Percentiles rank a stretch among this genome's conserved stretches.
Conservation (phyloP, 768 basidiomycete species). For the Lentinula edodes region DNA sequence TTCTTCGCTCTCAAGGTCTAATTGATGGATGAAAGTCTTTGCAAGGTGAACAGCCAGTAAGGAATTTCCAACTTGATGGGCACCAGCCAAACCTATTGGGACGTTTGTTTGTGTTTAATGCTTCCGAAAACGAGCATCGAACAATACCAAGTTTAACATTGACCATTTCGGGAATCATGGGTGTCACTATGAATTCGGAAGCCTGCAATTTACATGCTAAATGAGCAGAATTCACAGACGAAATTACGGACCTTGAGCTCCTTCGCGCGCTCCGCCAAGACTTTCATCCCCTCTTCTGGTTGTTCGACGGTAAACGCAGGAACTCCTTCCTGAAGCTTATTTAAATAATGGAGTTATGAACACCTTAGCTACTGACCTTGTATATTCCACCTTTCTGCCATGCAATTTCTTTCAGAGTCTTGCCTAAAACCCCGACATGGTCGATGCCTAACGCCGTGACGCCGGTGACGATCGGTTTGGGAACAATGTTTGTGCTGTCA, state of each 20-base stretch:
- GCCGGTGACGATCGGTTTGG: constrained; percentile 84
- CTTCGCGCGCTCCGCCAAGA: constrained; percentile 61
- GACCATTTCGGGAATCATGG: constrained; percentile 42
- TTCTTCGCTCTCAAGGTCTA: constrained; percentile 20
- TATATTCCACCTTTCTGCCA: constrained; percentile 97
- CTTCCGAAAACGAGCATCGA: neutral
- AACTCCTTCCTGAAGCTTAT: constrained; percentile 52
- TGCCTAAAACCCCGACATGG: constrained; percentile 82
- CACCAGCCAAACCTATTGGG: constrained; percentile 69
- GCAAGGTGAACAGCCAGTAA: constrained; percentile 75
- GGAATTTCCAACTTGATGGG: constrained; percentile 86
- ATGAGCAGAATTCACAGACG: neutral
- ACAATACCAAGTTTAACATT: constrained; percentile 56
- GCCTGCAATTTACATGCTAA: constrained; percentile 32
- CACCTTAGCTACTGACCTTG: constrained; percentile 49
- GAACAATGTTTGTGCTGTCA: constrained; percentile 95
- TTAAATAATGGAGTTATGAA: neutral
- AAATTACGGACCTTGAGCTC: constrained; percentile 52
- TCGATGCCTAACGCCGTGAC: constrained; percentile 90
- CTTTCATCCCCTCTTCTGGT: constrained; percentile 57
- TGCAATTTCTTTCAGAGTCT: constrained; percentile 85
- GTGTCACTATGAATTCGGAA: constrained; percentile 63
- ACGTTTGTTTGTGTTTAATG: constrained; percentile 3
- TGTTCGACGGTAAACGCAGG: constrained; percentile 85
- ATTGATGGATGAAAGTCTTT: constrained; percentile 50